Conservation (phyloP, 768 basidiomycete genomes). For the Hydnomerulius pinastri region DNA sequence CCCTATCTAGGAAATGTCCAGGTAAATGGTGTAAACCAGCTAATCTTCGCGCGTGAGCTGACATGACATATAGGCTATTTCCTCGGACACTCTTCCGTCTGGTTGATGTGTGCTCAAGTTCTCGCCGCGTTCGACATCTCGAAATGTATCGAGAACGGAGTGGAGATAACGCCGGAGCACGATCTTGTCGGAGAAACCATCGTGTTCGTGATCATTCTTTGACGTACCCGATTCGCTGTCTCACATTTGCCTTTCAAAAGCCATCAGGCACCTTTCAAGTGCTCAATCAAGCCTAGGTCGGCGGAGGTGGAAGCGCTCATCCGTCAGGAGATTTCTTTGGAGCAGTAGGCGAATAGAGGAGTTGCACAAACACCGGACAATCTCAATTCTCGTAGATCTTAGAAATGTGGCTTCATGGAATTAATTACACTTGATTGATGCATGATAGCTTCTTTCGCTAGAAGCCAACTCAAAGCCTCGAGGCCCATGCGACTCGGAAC, state of each 20-base stretch:
- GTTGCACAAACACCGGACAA: too few relatives aligned
- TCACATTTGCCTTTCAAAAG: not conserved
- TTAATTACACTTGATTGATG: too few relatives aligned
- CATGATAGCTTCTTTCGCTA: too few relatives aligned
- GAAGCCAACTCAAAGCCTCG: too few relatives aligned
- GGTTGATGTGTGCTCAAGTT: conserved; percentile 29
- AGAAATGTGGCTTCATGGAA: too few relatives aligned
- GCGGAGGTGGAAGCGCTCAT: not conserved
- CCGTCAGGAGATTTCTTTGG: not conserved
- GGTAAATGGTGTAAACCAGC: not conserved
- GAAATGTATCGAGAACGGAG: conserved; percentile 41
- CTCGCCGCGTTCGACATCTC: conserved; percentile 47
- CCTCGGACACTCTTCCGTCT: conserved; percentile 28
- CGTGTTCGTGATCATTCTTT: conserved; percentile 3
- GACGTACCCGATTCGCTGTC: not conserved
- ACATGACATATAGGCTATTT: conserved; percentile 19
- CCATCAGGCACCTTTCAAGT: conserved; percentile 12
- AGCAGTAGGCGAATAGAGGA: too few relatives aligned
- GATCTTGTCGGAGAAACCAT: conserved; percentile 23
- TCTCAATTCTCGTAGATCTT: too few relatives aligned
- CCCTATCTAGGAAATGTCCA: conserved; percentile 12
- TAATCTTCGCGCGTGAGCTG: not conserved
- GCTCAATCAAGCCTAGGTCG: conserved; percentile 12
- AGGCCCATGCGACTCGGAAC: too few relatives aligned
- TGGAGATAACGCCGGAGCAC: conserved; percentile 46